Evolutionary conservation across 2,329 filamentous ascomycete species (phyloP), one percentile per base, ranked within the genome.

Genomic region (Pestalotiopsis sp.): DNA sequence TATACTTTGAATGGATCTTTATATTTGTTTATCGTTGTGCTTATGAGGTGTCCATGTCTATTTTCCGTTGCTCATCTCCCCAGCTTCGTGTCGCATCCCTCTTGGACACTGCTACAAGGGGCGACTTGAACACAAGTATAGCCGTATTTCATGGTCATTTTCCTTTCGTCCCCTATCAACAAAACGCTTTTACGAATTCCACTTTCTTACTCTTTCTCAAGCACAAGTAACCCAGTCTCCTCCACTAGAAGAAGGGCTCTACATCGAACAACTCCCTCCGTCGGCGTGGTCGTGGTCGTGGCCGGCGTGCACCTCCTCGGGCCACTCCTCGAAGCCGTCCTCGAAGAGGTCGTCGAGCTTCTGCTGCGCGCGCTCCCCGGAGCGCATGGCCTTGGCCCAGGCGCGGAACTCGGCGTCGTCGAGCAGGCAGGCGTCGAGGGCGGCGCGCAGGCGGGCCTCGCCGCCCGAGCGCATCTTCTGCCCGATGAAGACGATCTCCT

Each of bases 401-500:
- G 67, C 74, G n/a, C 73, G 76, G 75, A 86, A 87, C 77, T 93
- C 91, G 0, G 76, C 76, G 25, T 91, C 86, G n/a, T 84, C 84
- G 2, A 93, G 76, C 27, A 93, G 76, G 73, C 91, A 93, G 2
- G 76, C 78, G 73, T 93, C 88, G 3, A 93, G 76, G 38, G 64
- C 64, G 17, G 49, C 45, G 14, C 56, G 49, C 17, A 93, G 80
- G 0, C 80, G 83, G 4, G 77, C 17, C 31, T 76, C 73, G 0
- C 73, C 75, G 2, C 74, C 74, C 1, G 82, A 74, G 64, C 92
- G 83, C 14, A 93, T 82, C 4, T 84, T 83, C 77, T 93, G 90
- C 0, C 91, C 91, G 68, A 94, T 93, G 70, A 93, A 92, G 2
- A 93, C 91, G 6, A 93, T 76, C 76, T 93, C 91, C 75, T 93